Evolutionary conservation across 208 protist genomes (phyloP).

Genomic region (Lotmaria passim): DNA sequence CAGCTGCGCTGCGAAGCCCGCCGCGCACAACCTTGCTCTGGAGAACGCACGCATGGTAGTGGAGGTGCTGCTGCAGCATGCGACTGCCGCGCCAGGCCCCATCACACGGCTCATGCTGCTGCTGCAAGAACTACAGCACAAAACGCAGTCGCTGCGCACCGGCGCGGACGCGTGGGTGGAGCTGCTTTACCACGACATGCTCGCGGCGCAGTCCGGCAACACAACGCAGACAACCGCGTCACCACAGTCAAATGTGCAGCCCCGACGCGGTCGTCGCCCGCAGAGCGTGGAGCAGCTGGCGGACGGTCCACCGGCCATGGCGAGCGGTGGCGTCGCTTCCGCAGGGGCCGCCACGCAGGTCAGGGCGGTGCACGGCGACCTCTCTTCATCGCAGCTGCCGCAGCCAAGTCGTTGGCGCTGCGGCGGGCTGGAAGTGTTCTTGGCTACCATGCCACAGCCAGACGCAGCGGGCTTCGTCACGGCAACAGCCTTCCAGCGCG

Average conservation of each 20-base stretch:
- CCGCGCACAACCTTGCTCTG: background rate
- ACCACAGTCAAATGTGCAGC: too few species aligned
- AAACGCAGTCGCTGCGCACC: slow-evolving; percentile 7
- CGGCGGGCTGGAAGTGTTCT: slow-evolving; percentile 47
- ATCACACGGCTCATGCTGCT: slow-evolving; percentile 14
- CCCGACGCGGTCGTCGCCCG: slow-evolving; percentile 8
- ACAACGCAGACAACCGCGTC: too few species aligned
- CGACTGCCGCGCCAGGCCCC: background rate
- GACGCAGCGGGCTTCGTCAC: slow-evolving; percentile 11
- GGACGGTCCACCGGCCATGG: slow-evolving; percentile 23
- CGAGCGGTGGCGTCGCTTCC: background rate
- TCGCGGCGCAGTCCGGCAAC: slow-evolving; percentile 10
- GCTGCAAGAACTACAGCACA: slow-evolving; percentile 26
- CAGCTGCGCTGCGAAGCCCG: background rate
- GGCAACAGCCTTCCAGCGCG: slow-evolving; percentile 48
- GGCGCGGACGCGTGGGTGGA: slow-evolving; percentile 37
- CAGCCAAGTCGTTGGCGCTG: slow-evolving; percentile 30
- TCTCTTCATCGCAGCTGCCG: background rate
- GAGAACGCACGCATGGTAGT: slow-evolving; percentile 8
- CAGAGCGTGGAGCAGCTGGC: slow-evolving; percentile 28
- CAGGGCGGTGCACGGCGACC: background rate
- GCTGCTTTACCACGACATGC: slow-evolving; percentile 28
- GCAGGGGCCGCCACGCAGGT: background rate
- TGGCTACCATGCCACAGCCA: slow-evolving; percentile 44
- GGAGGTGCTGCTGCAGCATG: slow-evolving; percentile 24